Base-by-base conservation (phyloP, 164 flowering plant species). In the Sextonia rubra region DNA sequence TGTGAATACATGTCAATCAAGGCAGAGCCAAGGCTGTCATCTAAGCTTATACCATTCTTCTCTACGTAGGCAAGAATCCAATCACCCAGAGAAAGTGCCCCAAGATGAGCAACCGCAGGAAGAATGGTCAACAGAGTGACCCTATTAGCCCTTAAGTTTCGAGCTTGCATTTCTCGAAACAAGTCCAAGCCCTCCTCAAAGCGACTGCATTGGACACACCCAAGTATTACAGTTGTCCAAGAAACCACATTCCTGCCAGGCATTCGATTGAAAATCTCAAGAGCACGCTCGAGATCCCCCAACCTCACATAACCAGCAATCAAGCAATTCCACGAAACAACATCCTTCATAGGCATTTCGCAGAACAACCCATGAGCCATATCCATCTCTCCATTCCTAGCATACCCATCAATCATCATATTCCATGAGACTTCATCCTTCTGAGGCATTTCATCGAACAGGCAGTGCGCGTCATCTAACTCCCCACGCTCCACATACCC, bases 21-120 rank as follows among this genome's bases (percentile, higher is more conserved):
- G 20, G 78, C 75, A 2, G 78, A 71, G 18, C 60, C 72, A 61
- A 78, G 78, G 69, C 75, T 63, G 0, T 68, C 60, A 56, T 61
- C 63, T 48, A 69, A 72, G 76, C 72, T 74, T 32, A 80, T 73
- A 22, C 30, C 25, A 22, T 64, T 52, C 63, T 63, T 77, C 22
- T 47, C 52, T 22, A 80, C 69, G 66, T 74, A 80, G 30, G 72
- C 71, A 75, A 74, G 78, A 27, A 80, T 48, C 82, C 82, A 80
- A 32, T 77, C 63, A 11, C 91, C 91, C 82, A 84, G 86, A 48
- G 80, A 84, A 67, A 86, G 24, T 48, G 85, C 86, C 47, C 86
- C 86, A 14, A 86, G 82, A 72, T 80, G 65, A 4, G 91, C 76
- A 68, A 84, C 79, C 1, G 88, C 91, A 17, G 86, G 78, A 66